These are phyloP conservation scores for Setaria italica DNA, from an alignment of 202 grass and related monocot genomes.

Conservation along the genomic window DNA sequence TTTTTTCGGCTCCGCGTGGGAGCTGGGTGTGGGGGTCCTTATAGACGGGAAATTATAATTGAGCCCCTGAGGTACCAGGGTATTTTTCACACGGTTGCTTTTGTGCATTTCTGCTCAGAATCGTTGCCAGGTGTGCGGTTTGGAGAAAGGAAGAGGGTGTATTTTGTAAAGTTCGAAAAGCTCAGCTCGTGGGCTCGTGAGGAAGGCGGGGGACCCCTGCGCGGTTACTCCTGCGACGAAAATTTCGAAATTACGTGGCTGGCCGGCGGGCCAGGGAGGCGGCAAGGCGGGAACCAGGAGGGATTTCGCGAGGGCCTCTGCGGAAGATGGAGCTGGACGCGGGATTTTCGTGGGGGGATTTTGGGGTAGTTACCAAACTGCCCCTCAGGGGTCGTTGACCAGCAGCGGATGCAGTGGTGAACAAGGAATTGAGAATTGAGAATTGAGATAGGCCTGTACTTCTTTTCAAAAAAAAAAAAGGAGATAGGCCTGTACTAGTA, in stretches of 20 bases:
- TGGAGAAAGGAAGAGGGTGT: neutral
- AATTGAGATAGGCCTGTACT: neutral
- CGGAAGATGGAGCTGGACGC: neutral
- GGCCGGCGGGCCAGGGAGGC: neutral
- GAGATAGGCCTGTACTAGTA: neutral
- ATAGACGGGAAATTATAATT: accelerated
- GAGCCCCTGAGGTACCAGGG: accelerated
- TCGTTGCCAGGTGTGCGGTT: neutral
- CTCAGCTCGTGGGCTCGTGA: neutral
- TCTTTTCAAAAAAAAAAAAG: too few relatives aligned
- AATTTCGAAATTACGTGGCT: slow-evolving; percentile 44
- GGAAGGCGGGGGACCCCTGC: neutral
- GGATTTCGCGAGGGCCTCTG: neutral
- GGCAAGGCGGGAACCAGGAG: neutral
- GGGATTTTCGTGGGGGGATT: neutral
- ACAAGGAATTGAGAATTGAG: neutral
- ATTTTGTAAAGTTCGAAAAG: neutral
- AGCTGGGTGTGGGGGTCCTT: neutral
- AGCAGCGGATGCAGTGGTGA: neutral
- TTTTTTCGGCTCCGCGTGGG: slow-evolving; percentile 18
- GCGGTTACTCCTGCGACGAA: slow-evolving; percentile 30
- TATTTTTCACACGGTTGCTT: neutral
- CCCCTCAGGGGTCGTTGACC: neutral
- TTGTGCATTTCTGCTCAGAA: neutral
- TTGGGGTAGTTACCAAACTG: neutral